These are phyloP conservation scores for Colletotrichum ledebouriae DNA, from an alignment of 2,329 filamentous ascomycete species.

Conservation along the genomic window DNA sequence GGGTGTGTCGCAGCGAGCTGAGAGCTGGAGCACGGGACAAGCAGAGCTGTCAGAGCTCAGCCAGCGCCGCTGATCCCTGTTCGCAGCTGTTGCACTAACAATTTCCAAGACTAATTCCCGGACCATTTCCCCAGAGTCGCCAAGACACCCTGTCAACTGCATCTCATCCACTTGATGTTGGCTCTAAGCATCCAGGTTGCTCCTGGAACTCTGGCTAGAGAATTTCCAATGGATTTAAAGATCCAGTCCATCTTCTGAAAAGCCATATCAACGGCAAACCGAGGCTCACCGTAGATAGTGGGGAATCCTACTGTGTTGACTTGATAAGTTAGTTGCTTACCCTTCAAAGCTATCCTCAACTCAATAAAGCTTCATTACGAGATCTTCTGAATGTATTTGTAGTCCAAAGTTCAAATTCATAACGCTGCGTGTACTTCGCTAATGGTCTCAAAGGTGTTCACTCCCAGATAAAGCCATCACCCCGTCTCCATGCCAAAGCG, in stretches of 20 bases:
- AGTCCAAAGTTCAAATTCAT: neutral
- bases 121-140: conserved; percentile 19
- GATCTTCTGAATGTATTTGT: neutral
- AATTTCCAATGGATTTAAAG: too few species aligned
- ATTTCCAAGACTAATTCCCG: conserved; percentile 3
- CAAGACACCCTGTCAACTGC: neutral
- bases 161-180: neutral
- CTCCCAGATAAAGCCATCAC: neutral
- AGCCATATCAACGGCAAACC: too few species aligned
- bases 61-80: conserved; percentile 16
- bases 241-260: too few species aligned
- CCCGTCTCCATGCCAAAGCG: conserved; percentile 1
- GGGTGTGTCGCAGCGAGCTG: conserved; percentile 28
- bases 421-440: neutral
- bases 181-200: too few species aligned
- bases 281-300: too few species aligned
- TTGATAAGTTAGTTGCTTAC: too few species aligned
- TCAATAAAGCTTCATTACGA: too few species aligned
- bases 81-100: conserved; percentile 8
- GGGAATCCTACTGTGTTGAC: too few species aligned
- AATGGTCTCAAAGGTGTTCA: neutral
- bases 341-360: neutral
- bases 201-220: too few species aligned
- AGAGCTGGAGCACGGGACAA: conserved; percentile 35
- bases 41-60: conserved; percentile 25